Conservation (phyloP, 495 filamentous ascomycete genomes). For the Lentithecium fluviatile region DNA sequence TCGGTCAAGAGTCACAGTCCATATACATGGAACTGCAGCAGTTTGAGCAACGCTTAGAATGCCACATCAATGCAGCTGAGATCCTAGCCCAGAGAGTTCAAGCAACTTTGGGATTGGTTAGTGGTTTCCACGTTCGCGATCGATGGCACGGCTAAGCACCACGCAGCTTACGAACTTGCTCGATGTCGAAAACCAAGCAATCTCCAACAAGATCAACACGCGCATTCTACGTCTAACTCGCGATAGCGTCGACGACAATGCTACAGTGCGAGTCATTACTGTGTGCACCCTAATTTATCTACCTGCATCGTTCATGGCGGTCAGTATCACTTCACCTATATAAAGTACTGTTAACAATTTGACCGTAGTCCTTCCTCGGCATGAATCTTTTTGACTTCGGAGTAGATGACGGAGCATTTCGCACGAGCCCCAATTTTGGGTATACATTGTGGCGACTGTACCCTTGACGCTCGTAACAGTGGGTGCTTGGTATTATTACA, state of each 20-base stretch:
- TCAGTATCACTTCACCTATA: neutral
- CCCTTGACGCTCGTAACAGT: slow-evolving; percentile 16
- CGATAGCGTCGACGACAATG: slow-evolving; percentile 26
- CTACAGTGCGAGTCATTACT: slow-evolving; percentile 21
- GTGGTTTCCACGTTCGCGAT: neutral
- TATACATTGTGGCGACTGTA: slow-evolving; percentile 13
- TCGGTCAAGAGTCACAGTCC: neutral
- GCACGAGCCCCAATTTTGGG: slow-evolving; percentile 14
- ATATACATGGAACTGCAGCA: slow-evolving; percentile 1
- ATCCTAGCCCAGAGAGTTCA: slow-evolving; percentile 12
- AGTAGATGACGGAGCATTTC: neutral
- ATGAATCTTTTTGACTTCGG: slow-evolving; percentile 24
- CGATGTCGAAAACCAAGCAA: slow-evolving; percentile 19
- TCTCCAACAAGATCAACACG: slow-evolving; percentile 1
- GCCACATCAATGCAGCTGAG: slow-evolving; percentile 14
- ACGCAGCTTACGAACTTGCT: slow-evolving; percentile 17
- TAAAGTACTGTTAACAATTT: neutral
- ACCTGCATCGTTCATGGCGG: slow-evolving; percentile 24
- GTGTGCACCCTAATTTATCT: slow-evolving; percentile 24
- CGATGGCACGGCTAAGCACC: neutral
- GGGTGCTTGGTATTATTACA: neutral
- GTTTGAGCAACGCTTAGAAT: slow-evolving; percentile 7
- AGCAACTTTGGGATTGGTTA: slow-evolving; percentile 18
- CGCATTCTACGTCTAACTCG: slow-evolving; percentile 17
- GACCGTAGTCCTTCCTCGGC: slow-evolving; percentile 15